Evolutionary conservation across 129 eudicot species (phyloP), one percentile per base, ranked within the genome.

Genomic region (Lactuca sativa): DNA sequence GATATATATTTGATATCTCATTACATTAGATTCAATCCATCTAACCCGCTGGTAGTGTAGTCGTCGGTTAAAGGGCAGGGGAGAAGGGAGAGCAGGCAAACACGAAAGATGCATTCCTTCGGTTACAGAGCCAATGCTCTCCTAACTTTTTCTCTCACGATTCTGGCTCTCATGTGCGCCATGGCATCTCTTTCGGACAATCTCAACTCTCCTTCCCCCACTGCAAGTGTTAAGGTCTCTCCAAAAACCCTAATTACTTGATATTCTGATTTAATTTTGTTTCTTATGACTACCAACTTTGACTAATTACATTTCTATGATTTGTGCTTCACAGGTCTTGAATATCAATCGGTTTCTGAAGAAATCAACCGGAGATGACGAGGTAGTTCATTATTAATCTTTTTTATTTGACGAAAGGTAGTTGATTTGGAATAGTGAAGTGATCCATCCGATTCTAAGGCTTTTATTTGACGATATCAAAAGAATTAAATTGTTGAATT

Each of bases 121-220:
- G 83, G 85, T 63, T 83, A 83, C 87, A 89, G 98, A 83, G 95
- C 95, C 16, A 93, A 93, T 69, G 97, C 95, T 32, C 56, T 90
- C 71, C 77, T 93, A 4, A 93, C 98, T 1, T 87, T 93, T 44
- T 75, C 95, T 4, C 74, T 93, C 11, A 89, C 92, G 9, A 80
- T 93, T 25, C 87, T 93, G 4, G 97, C 98, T 7, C 69, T 93
- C 0, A 86, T 93, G 74, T 93, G 99, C 65, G 95, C 86, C 64
- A 79, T 93, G 40, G 97, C 96, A 47, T 93, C 99, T 53, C 33
- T 89, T 59, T 83, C 99, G 59, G 99, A 93, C 70, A 87, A 73
- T 81, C 72, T 93, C 86, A 89, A 90, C 77, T 66, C 85, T 47
- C 90, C 88, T 25, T 59, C 87, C n/a, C 97, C 97, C 5, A 31